These are phyloP conservation scores for Stephania cephalantha DNA, from an alignment of 164 flowering plant genomes.

Conservation along the genomic window DNA sequence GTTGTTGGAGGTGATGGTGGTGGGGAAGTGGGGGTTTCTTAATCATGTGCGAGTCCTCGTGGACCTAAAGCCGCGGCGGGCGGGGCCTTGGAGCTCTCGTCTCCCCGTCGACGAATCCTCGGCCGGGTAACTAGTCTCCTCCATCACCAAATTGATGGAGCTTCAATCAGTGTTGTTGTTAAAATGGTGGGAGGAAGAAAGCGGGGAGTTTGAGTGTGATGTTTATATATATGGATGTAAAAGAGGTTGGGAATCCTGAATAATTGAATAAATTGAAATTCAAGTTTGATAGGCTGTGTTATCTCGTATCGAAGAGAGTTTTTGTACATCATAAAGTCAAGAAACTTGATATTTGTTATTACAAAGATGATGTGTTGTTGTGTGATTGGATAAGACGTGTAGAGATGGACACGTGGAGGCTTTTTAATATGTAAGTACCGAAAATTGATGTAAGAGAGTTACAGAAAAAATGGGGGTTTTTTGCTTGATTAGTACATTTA, in stretches of 20 bases:
- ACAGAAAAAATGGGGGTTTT: too few relatives aligned
- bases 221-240: background rate
- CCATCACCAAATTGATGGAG: background rate
- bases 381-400: too few relatives aligned
- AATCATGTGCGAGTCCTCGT: background rate
- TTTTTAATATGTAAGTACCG: too few relatives aligned
- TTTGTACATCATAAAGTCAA: background rate
- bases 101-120: background rate
- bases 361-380: background rate
- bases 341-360: background rate
- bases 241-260: background rate
- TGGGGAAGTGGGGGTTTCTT: conserved; percentile 1
- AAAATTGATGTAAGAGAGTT: too few relatives aligned
- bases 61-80: background rate
- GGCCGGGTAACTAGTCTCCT: background rate
- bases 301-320: background rate
- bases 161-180: background rate
- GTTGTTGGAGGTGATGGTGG: background rate
- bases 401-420: background rate
- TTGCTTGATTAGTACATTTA: too few relatives aligned
- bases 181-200: background rate
- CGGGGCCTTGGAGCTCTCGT: conserved; percentile 1
- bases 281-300: background rate
- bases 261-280: background rate
- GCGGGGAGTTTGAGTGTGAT: background rate